Percentiles rank a stretch among this genome's conserved stretches.
Evolutionary conservation across 441 rosid species (phyloP).

Genomic region (Adansonia madagascariensis): DNA sequence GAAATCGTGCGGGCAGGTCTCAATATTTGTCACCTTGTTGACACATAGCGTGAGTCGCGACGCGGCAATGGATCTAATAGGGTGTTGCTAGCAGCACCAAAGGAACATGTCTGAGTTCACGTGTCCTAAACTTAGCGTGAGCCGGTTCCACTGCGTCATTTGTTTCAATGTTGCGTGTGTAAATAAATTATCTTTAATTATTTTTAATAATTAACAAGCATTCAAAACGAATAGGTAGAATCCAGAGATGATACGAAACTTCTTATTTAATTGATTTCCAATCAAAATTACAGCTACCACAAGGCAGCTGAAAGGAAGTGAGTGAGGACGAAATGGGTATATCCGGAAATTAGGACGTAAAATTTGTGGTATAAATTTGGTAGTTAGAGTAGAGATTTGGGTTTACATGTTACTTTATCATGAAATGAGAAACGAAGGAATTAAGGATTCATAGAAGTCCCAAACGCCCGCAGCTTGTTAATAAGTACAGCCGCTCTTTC

Average conservation of each 20-base stretch:
- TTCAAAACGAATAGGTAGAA: not conserved
- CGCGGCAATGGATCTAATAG: not conserved
- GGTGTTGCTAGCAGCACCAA: not conserved
- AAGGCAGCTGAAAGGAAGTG: not conserved
- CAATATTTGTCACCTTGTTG: not conserved
- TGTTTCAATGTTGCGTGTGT: constrained; percentile 21
- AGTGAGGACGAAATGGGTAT: constrained; percentile 21
- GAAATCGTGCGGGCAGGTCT: constrained; percentile 13
- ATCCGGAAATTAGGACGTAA: not conserved
- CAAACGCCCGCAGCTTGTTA: constrained; percentile 34
- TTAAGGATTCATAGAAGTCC: constrained; percentile 30
- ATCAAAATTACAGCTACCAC: not conserved
- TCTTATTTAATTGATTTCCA: not conserved
- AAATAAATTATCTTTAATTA: not conserved
- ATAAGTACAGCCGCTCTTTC: not conserved
- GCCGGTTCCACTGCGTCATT: constrained; percentile 18
- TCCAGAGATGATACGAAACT: not conserved
- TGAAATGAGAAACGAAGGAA: constrained; percentile 34
- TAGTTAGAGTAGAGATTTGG: not conserved
- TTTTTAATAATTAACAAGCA: not conserved
- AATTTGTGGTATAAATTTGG: constrained; percentile 31
- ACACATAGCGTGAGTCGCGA: not conserved
- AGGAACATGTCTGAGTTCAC: not conserved
- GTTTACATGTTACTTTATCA: constrained; percentile 32
- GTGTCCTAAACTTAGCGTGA: constrained; percentile 11